Conservation (phyloP, 2,329 filamentous ascomycete species). For the Neonectria magnoliae region DNA sequence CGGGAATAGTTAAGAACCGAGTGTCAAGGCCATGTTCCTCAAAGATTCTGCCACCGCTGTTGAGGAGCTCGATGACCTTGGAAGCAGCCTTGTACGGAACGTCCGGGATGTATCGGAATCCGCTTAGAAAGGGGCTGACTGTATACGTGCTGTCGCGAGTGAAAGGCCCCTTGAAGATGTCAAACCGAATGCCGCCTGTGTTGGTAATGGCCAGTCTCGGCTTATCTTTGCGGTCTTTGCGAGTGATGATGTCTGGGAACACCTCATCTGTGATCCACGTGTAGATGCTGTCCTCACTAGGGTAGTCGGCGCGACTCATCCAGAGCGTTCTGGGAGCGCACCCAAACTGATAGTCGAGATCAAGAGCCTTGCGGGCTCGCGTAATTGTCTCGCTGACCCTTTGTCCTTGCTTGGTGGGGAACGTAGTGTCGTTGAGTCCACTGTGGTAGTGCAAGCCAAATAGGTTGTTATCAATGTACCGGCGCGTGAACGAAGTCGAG, state of each 20-base stretch:
- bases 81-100: slow-evolving; percentile 82
- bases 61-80: slow-evolving; percentile 71
- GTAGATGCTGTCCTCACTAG: slow-evolving; percentile 79
- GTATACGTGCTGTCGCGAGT: slow-evolving; percentile 88
- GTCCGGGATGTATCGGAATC: slow-evolving; percentile 79
- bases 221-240: slow-evolving; percentile 65
- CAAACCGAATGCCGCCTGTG: slow-evolving; percentile 92
- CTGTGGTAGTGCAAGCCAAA: slow-evolving; percentile 86
- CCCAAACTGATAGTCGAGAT: slow-evolving; percentile 80
- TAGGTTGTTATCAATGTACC: slow-evolving; percentile 95
- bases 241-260: slow-evolving; percentile 72
- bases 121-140: slow-evolving; percentile 87
- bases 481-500: slow-evolving; percentile 72
- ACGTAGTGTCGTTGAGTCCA: slow-evolving; percentile 74
- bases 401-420: slow-evolving; percentile 78
- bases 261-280: slow-evolving; percentile 81
- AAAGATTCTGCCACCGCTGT: slow-evolving; percentile 63
- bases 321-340: slow-evolving; percentile 85
- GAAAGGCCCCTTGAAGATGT: slow-evolving; percentile 92
- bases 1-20: slow-evolving; percentile 61
- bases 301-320: slow-evolving; percentile 82
- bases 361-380: slow-evolving; percentile 73
- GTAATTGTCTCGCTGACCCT: slow-evolving; percentile 77
- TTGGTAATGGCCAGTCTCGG: slow-evolving; percentile 82
- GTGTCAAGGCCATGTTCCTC: slow-evolving; percentile 49